Evolutionary conservation across 768 basidiomycete species (phyloP).

Genomic region (Boletus reticulatus): DNA sequence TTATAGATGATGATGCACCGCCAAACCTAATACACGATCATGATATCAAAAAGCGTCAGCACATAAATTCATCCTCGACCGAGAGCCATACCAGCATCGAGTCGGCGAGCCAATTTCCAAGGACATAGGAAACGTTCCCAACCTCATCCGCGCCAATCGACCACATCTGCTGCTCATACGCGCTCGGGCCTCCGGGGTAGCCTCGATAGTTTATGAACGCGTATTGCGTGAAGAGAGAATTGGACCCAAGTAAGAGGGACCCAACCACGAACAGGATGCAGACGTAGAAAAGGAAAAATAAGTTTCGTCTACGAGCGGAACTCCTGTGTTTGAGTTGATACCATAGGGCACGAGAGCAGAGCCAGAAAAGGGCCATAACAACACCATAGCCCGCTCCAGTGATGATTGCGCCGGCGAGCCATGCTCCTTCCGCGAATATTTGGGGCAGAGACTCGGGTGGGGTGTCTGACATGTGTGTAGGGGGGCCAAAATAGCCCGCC

Average conservation of each 20-base stretch:
- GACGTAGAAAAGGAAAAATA: constrained; percentile 24
- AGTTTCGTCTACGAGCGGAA: constrained; percentile 11
- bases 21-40: constrained; percentile 20
- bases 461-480: constrained; percentile 16
- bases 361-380: constrained; percentile 22
- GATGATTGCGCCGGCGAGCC: constrained; percentile 27
- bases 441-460: constrained; percentile 16
- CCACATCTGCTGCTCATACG: constrained; percentile 25
- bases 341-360: constrained; percentile 22
- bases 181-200: constrained; percentile 26
- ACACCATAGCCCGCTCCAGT: constrained; percentile 28
- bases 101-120: constrained; percentile 29
- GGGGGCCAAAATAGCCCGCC: constrained; percentile 4
- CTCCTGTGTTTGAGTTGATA: constrained; percentile 14
- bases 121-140: constrained; percentile 24
- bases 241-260: constrained; percentile 26
- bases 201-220: constrained; percentile 30
- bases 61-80: neutral
- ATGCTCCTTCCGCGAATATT: constrained; percentile 25
- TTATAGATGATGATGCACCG: constrained; percentile 29
- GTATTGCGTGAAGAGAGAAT: constrained; percentile 27
- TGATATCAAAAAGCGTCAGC: neutral
- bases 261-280: constrained; percentile 22
- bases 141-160: constrained; percentile 26
- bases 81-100: constrained; percentile 20